Percentiles rank a stretch among this genome's conserved stretches.
phyloP scores from a whole-genome alignment of 139 green algal species.

The Monoraphidium neglectum region DNA sequence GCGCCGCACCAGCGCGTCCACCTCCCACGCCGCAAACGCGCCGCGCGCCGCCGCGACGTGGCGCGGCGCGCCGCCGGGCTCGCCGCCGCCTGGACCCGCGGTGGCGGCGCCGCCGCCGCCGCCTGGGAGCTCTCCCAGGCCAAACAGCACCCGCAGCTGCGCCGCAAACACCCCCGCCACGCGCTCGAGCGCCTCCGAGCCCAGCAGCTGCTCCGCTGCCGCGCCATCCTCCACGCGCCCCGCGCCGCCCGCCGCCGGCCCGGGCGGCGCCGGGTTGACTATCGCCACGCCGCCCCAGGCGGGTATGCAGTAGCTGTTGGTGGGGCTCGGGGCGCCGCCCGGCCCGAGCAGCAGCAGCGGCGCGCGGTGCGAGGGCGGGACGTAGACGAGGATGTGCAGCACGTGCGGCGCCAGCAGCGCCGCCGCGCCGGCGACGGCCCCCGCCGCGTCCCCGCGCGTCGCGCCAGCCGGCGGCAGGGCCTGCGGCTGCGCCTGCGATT shows the following conservation, averaged over 20 bases:
- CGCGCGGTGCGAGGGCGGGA: conserved; percentile 32
- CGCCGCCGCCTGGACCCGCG: neutral
- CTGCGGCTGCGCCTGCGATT: neutral
- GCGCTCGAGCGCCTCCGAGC: neutral
- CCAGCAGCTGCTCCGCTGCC: neutral
- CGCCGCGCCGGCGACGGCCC: neutral
- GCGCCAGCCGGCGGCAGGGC: neutral
- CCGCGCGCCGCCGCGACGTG: neutral
- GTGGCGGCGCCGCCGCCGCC: neutral
- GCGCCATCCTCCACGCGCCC: neutral
- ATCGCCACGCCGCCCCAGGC: conserved; percentile 60
- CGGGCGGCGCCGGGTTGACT: conserved; percentile 21
- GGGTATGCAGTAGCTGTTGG: conserved; percentile 53
- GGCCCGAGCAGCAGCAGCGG: conserved; percentile 45
- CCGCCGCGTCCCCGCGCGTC: neutral
- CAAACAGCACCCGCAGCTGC: conserved; percentile 47
- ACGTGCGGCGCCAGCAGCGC: conserved; percentile 31
- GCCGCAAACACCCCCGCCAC: conserved; percentile 32
- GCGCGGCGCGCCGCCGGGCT: neutral
- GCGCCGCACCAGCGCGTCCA: conserved; percentile 36
- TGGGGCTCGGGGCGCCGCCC: conserved; percentile 10
- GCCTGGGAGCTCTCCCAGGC: conserved; percentile 13
- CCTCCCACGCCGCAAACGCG: conserved; percentile 37
- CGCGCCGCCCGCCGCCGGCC: neutral
- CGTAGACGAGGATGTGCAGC: conserved; percentile 58